These are phyloP conservation scores for Tilletia setariae DNA, from an alignment of 1,284 basidiomycete genomes.

Conservation along the genomic window DNA sequence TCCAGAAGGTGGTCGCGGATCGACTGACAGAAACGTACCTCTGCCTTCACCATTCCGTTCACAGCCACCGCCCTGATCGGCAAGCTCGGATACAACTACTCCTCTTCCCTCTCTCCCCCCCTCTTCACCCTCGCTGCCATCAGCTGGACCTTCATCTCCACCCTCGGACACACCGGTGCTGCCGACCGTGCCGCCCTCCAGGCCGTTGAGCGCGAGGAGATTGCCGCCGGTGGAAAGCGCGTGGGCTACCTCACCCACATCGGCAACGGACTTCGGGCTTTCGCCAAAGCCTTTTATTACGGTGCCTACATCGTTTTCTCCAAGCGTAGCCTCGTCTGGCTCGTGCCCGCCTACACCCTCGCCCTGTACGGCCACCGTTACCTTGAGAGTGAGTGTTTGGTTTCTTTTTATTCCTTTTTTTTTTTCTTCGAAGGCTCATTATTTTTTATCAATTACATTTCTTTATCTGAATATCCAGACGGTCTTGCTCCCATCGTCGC, in stretches of 20 bases:
- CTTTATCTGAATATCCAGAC: conserved; percentile 19
- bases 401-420: too few species aligned
- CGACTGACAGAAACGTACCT: too few species aligned
- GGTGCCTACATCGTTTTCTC: conserved; percentile 49
- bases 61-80: conserved; percentile 49
- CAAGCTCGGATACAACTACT: conserved; percentile 55
- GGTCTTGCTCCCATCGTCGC: conserved; percentile 54
- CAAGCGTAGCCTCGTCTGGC: conserved; percentile 53
- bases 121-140: conserved; percentile 46
- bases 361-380: conserved; percentile 56
- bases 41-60: neutral
- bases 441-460: too few species aligned
- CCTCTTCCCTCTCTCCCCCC: conserved; percentile 48
- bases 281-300: conserved; percentile 51
- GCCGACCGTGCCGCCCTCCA: conserved; percentile 16
- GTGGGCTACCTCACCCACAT: conserved; percentile 25
- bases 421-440: too few species aligned
- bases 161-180: conserved; percentile 31
- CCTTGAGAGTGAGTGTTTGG: conserved; percentile 47
- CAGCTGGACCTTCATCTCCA: conserved; percentile 43
- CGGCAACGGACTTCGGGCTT: conserved; percentile 36
- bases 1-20: too few species aligned
- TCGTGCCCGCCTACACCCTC: conserved; percentile 51
- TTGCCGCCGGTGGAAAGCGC: conserved; percentile 20
- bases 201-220: conserved; percentile 21